Evolutionary conservation across 305 asterid species (phyloP).

Genomic region (Rubia balearica): DNA sequence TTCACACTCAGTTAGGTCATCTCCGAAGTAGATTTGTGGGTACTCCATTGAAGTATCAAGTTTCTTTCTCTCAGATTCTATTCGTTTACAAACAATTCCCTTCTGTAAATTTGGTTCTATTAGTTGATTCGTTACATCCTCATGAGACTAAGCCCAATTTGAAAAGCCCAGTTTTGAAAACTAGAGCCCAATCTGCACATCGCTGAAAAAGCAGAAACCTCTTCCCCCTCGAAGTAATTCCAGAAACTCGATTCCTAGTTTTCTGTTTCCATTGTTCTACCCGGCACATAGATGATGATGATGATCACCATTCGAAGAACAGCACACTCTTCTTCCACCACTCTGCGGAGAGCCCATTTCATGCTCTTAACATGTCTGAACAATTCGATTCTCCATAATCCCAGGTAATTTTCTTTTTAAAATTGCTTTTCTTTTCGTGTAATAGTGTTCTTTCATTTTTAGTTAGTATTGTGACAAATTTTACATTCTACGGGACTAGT

Average conservation of each 20-base stretch:
- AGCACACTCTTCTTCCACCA: conserved; percentile 1
- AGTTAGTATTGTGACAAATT: background rate
- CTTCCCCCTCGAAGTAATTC: background rate
- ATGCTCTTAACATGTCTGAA: conserved; percentile 17
- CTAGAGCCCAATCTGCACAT: background rate
- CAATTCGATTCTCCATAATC: conserved; percentile 17
- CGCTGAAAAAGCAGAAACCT: background rate
- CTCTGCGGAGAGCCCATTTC: conserved; percentile 11
- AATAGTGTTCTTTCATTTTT: background rate
- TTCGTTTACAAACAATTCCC: no score
- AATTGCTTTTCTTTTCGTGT: background rate
- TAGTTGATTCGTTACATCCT: no score
- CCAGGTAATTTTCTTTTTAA: conserved; percentile 27
- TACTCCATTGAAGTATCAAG: no score
- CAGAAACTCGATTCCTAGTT: background rate
- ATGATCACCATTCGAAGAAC: conserved; percentile 16
- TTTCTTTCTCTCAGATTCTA: no score
- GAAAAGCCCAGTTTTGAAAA: background rate
- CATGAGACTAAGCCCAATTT: background rate
- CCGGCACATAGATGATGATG: background rate
- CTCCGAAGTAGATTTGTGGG: no score
- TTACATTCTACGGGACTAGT: conserved; percentile 12
- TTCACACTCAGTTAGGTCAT: no score
- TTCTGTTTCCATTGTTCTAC: background rate
- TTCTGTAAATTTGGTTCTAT: no score